Base-by-base conservation (phyloP, 225 moss, liverwort and hornwort genomes). In the Marchantia polymorpha region DNA sequence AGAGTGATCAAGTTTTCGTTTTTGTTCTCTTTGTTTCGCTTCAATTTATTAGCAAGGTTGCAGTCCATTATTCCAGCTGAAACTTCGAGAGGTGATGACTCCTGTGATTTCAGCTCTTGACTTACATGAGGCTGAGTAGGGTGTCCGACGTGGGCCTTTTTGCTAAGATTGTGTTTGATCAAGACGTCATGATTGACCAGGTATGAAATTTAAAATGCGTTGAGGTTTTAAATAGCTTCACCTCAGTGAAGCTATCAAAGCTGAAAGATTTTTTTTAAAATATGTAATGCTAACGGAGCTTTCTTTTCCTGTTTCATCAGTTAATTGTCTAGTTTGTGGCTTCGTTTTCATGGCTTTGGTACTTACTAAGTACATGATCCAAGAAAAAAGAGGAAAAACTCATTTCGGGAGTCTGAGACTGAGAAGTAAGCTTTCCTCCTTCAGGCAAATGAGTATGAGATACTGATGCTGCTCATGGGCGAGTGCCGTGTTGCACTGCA, bases 371-470 rank as follows among this genome's bases (percentile, higher is more conserved):
- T 8, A 23, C 61, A 6, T 7, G 61, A 22, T 10, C 23, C 6
- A 61, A 10, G 9, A 9, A n/a, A 61, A 5, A 15, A 29, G 16
- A 69, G 20, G 69, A 47, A 69, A 14, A 39, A 27, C 69, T 19
- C 12, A 10, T 31, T 0, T 69, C 65, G 10, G 68, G 23, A 15
- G 20, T 14, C 7, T 39, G 20, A 56, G 10, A 23, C 56, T n/a
- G n/a, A n/a, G n/a, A n/a, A n/a, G n/a, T n/a, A n/a, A n/a, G n/a
- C n/a, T 11, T 76, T 31, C 15, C 56, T 48, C 29, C 66, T 77
- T 81, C 96, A 99, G 95, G 89, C 95, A 74, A 99, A 99, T 76
- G 99, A 95, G 81, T 99, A 99, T 75, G 99, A 99, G 87, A 89
- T 91, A 29, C 89, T 99, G 66, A 95, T 95, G 99, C 90, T 99